Evolutionary conservation across 2,329 filamentous ascomycete species (phyloP), one percentile per base, ranked within the genome.

Genomic region (Lachnellula cervina): DNA sequence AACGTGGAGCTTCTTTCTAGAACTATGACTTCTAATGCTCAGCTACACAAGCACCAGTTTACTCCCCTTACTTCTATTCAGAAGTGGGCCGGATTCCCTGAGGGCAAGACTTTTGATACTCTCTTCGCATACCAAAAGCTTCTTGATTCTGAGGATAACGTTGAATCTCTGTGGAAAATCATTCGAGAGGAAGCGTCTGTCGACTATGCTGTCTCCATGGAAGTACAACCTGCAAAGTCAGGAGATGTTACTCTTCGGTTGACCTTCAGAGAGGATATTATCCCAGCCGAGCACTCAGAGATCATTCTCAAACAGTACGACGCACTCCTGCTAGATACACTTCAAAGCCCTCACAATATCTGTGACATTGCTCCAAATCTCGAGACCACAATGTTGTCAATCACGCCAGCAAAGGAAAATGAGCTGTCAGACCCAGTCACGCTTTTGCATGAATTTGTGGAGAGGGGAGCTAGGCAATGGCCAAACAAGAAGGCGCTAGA

Each of bases 161-260:
- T 44, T 37, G 37, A 34, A 4, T 44, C 67, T 3, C 72, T 77
- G 0, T 95, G 89, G 87, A 74, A 74, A 6, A 60, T 88, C 0
- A 59, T 82, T 1, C 74, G 82, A 16, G 90, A 96, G 56, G 75
- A 81, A 50, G 86, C 88, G 5, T 81, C 78, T 1, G 82, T 89
- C 2, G 89, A 95, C 63, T 96, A 93, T 69, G 77, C 87, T 0
- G 73, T 95, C 0, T 96, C 93, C 0, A 74, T 97, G 19, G 92
- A 97, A 69, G 71, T 95, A 35, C 83, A 91, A 56, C 83, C 86
- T 0, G 69, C 66, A 0, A 52, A 62, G 0, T 62, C 72, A 0
- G 77, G 77, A 1, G 64, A 69, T 2, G 65, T 96, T 1, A 70
- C 75, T 13, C 74, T 94, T 7, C 82, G 84, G 8, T 69, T 95